Evolutionary conservation across 805 yeast species (phyloP).

Genomic region (Schwanniomyces yamadae): DNA sequence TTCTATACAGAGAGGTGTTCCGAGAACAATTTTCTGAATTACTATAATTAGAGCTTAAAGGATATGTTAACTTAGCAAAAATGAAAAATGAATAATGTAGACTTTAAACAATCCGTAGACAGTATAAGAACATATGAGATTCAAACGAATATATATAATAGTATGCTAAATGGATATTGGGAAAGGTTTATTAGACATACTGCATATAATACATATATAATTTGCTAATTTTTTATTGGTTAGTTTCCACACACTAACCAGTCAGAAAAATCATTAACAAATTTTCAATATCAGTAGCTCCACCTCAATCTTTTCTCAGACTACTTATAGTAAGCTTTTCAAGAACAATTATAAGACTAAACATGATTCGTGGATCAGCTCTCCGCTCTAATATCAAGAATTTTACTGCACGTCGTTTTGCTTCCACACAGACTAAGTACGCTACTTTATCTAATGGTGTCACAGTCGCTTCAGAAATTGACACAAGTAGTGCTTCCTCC

Average conservation of each 20-base stretch:
- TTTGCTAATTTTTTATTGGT: slow-evolving; percentile 8
- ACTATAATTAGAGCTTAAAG: too few species aligned
- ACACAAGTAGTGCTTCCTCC: slow-evolving; percentile 54
- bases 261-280: slow-evolving; percentile 5
- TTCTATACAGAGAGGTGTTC: too few species aligned
- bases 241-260: slow-evolving; percentile 5
- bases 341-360: background rate
- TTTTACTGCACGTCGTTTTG: slow-evolving; percentile 50
- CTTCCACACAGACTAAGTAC: slow-evolving; percentile 65
- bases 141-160: too few species aligned
- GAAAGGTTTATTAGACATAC: too few species aligned
- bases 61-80: too few species aligned
- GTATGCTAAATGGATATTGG: too few species aligned
- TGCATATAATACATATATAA: too few species aligned
- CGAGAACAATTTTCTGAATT: too few species aligned
- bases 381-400: slow-evolving; percentile 29
- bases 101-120: too few species aligned
- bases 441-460: slow-evolving; percentile 75
- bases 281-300: slow-evolving; percentile 1
- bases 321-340: slow-evolving; percentile 1
- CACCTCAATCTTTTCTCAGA: background rate
- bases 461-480: slow-evolving; percentile 66
- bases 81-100: too few species aligned
- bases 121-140: too few species aligned
- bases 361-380: slow-evolving; percentile 44